Conservation (phyloP, 257 asterid genomes). For the Buddleja alternifolia region DNA sequence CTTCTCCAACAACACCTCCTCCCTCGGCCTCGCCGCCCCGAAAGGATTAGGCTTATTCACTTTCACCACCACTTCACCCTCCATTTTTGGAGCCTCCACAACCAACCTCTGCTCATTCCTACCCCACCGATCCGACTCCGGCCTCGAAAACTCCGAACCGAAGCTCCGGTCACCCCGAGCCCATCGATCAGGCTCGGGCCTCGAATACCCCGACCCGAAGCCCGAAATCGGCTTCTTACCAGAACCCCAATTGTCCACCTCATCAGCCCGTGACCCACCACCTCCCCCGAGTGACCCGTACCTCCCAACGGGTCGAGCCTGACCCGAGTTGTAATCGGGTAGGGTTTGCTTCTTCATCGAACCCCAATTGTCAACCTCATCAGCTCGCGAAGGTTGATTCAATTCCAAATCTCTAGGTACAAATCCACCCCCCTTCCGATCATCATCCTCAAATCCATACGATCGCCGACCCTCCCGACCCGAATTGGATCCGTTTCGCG, state of each 20-base stretch:
- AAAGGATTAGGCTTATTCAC: constrained; percentile 63
- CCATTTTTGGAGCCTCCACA: constrained; percentile 36
- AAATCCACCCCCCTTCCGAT: constrained; percentile 37
- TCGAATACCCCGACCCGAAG: constrained; percentile 43
- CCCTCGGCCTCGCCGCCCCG: constrained; percentile 75
- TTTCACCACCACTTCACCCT: constrained; percentile 34
- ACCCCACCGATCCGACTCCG: constrained; percentile 58
- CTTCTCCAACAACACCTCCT: constrained; percentile 67
- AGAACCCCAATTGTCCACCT: constrained; percentile 62
- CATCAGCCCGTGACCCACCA: constrained; percentile 61
- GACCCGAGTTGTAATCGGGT: constrained; percentile 27
- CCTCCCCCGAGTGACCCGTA: constrained; percentile 56
- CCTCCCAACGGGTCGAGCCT: constrained; percentile 29
- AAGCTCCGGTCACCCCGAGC: constrained; percentile 37
- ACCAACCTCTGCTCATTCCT: constrained; percentile 38
- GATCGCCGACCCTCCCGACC: constrained; percentile 42
- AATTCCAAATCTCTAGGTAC: constrained; percentile 53
- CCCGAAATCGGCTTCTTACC: constrained; percentile 40
- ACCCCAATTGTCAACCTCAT: constrained; percentile 69
- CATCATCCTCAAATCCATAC: constrained; percentile 52
- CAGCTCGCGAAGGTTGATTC: constrained; percentile 60
- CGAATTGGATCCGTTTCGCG: constrained; percentile 28
- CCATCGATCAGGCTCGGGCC: constrained; percentile 59
- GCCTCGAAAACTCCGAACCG: constrained; percentile 38
- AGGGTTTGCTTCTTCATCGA: constrained; percentile 48